Percentiles rank a stretch among this genome's conserved stretches.
Conservation (phyloP, 2,329 filamentous ascomycete genomes). For the Calonectria ilicicola region DNA sequence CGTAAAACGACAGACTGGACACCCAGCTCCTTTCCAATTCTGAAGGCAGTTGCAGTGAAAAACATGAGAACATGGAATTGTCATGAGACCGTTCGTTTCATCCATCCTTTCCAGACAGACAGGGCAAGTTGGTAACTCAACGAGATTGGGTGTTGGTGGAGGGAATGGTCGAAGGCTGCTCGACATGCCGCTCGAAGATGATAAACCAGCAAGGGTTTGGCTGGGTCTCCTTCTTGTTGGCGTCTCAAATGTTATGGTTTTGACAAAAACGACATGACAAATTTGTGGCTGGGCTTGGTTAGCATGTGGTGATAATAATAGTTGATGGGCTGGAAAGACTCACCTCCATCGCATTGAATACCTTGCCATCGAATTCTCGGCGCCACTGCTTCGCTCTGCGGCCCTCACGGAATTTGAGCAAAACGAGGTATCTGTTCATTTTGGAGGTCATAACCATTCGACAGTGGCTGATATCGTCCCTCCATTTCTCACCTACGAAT, state of each 20-base stretch:
- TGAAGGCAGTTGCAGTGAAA: constrained; percentile 97
- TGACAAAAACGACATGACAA: constrained; percentile 95
- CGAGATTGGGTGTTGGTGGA: constrained; percentile 80
- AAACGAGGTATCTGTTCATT: constrained; percentile 92
- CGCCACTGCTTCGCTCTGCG: constrained; percentile 84
- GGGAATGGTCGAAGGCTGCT: constrained; percentile 70
- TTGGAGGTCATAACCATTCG: constrained; percentile 91
- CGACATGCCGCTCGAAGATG: constrained; percentile 54
- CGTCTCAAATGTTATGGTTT: constrained; percentile 86
- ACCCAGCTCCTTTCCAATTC: constrained; percentile 95
- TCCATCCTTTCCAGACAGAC: constrained; percentile 99
- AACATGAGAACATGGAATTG: constrained; percentile 96
- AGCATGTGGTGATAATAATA: constrained; percentile 20
- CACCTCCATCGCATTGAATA: constrained; percentile 93
- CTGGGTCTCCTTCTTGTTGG: constrained; percentile 61
- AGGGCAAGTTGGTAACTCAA: constrained; percentile 94
- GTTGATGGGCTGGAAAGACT: constrained; percentile 18
- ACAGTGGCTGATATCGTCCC: constrained; percentile 90
- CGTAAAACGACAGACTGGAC: constrained; percentile 94
- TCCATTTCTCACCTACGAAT: constrained; percentile 89
- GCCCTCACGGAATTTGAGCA: constrained; percentile 90
- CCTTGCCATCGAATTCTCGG: constrained; percentile 88
- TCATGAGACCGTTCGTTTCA: constrained; percentile 93
- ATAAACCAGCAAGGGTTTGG: constrained; percentile 71
- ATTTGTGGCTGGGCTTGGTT: constrained; percentile 77